Conservation (phyloP, 768 basidiomycete species). For the Xerocomellus chrysenteron region DNA sequence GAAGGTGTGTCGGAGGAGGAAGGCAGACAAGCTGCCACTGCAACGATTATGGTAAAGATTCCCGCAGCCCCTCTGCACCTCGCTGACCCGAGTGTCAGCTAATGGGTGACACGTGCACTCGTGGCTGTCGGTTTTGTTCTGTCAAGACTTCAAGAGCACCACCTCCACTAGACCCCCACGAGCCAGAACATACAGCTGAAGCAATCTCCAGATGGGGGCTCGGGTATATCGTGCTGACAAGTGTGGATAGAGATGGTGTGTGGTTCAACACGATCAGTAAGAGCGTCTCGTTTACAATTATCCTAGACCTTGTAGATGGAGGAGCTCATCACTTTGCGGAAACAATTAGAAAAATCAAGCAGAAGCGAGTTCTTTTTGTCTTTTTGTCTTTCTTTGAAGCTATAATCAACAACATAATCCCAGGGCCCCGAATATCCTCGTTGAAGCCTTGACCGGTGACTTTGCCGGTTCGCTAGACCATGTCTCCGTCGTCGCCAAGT, state of each 20-base stretch:
- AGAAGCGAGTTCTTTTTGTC: conserved; percentile 60
- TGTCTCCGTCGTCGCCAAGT: conserved; percentile 81
- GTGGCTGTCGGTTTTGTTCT: conserved; percentile 96
- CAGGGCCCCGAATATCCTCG: conserved; percentile 92
- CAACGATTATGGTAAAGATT: conserved; percentile 89
- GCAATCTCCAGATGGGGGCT: conserved; percentile 97
- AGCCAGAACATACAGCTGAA: conserved; percentile 97
- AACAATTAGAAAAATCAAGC: conserved; percentile 92
- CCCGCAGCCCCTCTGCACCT: background rate
- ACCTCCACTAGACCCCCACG: conserved; percentile 90
- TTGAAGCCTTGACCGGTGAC: conserved; percentile 95
- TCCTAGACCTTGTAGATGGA: conserved; percentile 85
- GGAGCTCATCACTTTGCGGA: conserved; percentile 94
- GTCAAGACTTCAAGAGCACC: conserved; percentile 91
- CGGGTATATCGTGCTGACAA: conserved; percentile 96
- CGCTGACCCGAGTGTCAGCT: conserved; percentile 49
- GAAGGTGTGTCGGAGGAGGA: conserved; percentile 63
- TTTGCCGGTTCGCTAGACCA: conserved; percentile 78
- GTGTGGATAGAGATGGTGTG: conserved; percentile 94
- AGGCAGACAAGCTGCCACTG: conserved; percentile 83
- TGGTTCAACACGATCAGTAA: background rate
- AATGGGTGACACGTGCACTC: conserved; percentile 99
- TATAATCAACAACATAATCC: background rate
- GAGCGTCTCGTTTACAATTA: conserved; percentile 1
- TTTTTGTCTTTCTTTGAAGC: background rate